Evolutionary conservation across 164 flowering plant genomes (phyloP).

Genomic region (Vitis rotundifolia): DNA sequence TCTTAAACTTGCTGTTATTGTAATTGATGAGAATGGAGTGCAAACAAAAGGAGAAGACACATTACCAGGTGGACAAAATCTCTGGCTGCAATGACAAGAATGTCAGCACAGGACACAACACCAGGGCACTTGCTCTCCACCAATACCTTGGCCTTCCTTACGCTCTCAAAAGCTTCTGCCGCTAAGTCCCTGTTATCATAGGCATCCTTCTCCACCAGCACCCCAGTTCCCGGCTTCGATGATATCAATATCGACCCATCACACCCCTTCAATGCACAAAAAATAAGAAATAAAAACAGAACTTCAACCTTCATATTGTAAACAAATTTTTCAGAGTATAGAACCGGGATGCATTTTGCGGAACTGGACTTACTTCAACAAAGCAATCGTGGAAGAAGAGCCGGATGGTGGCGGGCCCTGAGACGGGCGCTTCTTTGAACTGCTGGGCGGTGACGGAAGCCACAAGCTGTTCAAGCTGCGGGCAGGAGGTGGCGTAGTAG

Average conservation of each 20-base stretch:
- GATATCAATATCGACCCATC: constrained; percentile 79
- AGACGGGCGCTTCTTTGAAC: constrained; percentile 58
- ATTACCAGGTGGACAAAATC: constrained; percentile 83
- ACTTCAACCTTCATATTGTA: background rate
- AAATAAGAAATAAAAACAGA: background rate
- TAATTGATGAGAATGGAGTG: too few relatives aligned
- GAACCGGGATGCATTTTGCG: background rate
- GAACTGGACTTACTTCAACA: constrained; percentile 52
- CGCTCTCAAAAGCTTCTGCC: constrained; percentile 56
- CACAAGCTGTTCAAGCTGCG: constrained; percentile 75
- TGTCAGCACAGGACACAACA: constrained; percentile 91
- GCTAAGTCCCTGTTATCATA: constrained; percentile 61
- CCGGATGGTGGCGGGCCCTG: constrained; percentile 87
- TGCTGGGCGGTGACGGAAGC: constrained; percentile 60
- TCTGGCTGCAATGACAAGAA: constrained; percentile 86
- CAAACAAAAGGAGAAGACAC: background rate
- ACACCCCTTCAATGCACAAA: constrained; percentile 60
- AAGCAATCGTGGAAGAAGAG: constrained; percentile 99
- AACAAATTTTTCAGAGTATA: too few relatives aligned
- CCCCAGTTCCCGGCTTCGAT: constrained; percentile 48
- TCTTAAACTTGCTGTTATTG: too few relatives aligned
- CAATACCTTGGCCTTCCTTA: constrained; percentile 64
- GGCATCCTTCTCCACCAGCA: constrained; percentile 73
- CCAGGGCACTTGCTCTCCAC: constrained; percentile 88
- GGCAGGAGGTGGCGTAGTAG: constrained; percentile 75